Evolutionary conservation across 305 asterid genomes (phyloP).

Genomic region (Striga hermonthica): DNA sequence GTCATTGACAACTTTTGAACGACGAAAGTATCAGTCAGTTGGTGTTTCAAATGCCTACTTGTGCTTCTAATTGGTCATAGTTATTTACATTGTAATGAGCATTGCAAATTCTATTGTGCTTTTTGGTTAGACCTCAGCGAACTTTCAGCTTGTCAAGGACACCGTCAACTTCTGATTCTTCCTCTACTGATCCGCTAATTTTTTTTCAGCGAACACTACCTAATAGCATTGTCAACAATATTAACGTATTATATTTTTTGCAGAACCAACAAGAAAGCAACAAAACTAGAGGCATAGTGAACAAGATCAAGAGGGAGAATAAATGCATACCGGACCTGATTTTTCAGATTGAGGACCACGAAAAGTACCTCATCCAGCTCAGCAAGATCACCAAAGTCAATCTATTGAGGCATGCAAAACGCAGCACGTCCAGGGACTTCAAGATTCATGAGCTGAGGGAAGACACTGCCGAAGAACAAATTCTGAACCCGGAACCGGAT

Average conservation of each 20-base stretch:
- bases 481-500: constrained; percentile 38
- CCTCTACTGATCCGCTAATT: no score
- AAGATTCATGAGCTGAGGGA: constrained; percentile 54
- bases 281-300: constrained; percentile 50
- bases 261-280: constrained; percentile 71
- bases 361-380: constrained; percentile 69
- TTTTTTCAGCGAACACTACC: no score
- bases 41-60: no score
- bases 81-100: no score
- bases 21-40: no score
- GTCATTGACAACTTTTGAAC: no score
- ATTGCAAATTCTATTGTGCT: no score
- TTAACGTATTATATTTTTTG: constrained; percentile 18
- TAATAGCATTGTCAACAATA: no score
- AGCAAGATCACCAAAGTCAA: constrained; percentile 74
- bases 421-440: constrained; percentile 89
- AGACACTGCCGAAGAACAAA: constrained; percentile 42
- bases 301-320: constrained; percentile 81
- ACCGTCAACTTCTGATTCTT: no score
- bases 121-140: no score
- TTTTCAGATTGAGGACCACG: constrained; percentile 86
- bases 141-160: no score
- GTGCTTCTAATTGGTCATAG: no score
- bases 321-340: constrained; percentile 82
- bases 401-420: constrained; percentile 74